Conservation (phyloP, 2,329 filamentous ascomycete genomes). For the Ophiosphaerella herpotricha region DNA sequence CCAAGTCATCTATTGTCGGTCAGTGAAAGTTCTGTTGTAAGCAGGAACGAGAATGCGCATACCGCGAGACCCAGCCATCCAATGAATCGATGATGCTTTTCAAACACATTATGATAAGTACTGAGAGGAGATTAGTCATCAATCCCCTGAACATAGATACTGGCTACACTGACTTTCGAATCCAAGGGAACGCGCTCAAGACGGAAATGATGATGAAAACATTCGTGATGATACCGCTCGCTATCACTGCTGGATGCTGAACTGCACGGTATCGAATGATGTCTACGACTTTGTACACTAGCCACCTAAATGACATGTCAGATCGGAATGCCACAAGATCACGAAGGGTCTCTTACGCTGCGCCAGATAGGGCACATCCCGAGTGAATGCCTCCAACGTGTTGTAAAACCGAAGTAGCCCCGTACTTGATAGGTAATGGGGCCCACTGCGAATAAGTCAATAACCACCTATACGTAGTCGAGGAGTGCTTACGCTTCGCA, state of each 20-base stretch:
- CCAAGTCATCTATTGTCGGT: constrained; percentile 38
- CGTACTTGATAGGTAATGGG: constrained; percentile 35
- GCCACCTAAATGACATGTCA: constrained; percentile 31
- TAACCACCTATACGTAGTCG: background rate
- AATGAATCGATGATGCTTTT: constrained; percentile 43
- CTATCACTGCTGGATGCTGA: constrained; percentile 38
- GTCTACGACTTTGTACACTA: constrained; percentile 42
- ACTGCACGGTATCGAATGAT: constrained; percentile 40
- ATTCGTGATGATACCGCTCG: constrained; percentile 40
- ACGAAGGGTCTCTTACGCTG: constrained; percentile 26
- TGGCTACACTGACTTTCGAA: constrained; percentile 37
- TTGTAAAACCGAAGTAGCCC: constrained; percentile 38
- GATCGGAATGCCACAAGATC: background rate
- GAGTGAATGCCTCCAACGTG: constrained; percentile 44
- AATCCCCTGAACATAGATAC: background rate
- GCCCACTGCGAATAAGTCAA: constrained; percentile 33
- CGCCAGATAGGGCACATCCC: constrained; percentile 41
- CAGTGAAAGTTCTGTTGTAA: background rate
- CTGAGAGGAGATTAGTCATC: constrained; percentile 23
- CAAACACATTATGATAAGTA: constrained; percentile 43
- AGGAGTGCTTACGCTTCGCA: constrained; percentile 24
- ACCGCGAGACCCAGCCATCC: constrained; percentile 44
- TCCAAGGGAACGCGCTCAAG: constrained; percentile 42
- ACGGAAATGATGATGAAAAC: constrained; percentile 43
- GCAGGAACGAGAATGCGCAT: constrained; percentile 3